Evolutionary conservation across 2,329 filamentous ascomycete species (phyloP), one percentile per base, ranked within the genome.

Genomic region (Ceratocystis alfenasii): DNA sequence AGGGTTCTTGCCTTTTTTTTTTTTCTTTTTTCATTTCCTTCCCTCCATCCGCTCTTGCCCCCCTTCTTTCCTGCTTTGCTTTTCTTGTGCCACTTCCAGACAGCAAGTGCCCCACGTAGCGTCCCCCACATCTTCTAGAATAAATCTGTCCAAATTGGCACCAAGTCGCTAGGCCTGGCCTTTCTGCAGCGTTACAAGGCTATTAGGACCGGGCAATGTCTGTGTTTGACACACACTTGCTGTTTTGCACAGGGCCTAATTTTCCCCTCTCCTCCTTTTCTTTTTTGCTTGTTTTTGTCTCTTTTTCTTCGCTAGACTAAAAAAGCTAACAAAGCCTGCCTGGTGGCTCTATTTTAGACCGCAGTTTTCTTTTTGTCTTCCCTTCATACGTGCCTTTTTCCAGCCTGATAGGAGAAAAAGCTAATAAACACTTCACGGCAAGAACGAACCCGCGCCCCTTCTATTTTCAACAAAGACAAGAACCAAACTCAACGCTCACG

Each of bases 101-200:
- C 53, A 57, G 22, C 53, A 41, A 41, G 36, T 41, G 36, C 36
- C 36, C 36, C 36, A 41, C 36, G 36, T 41, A 41, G 36, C 36
- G 36, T 41, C 36, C 36, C 53, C 53, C 53, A 57, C 53, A 17
- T 48, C 59, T 44, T 62, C 59, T 62, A 41, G 20, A 62, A 61
- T 41, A 61, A 36, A 41, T 20, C 7, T 46, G 36, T 30, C 44
- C n/a, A 46, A 30, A 44, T 46, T 62, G 20, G 20, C 22, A 57
- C 53, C 25, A 3, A 15, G 28, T 57, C 53, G 28, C 53, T 57
- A n/a, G 8, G 48, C 10, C 48, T 7, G 4, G 3, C n/a, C 22
- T n/a, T 48, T 25, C 12, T 50, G 48, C 48, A 22, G 20, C 48
- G 48, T 8, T 8, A 8, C n/a, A 50, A 20, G 17, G 7, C 7